These are phyloP conservation scores for Teratosphaeria pseudoeucalypti DNA, from an alignment of 2,329 filamentous ascomycete genomes.

Conservation along the genomic window DNA sequence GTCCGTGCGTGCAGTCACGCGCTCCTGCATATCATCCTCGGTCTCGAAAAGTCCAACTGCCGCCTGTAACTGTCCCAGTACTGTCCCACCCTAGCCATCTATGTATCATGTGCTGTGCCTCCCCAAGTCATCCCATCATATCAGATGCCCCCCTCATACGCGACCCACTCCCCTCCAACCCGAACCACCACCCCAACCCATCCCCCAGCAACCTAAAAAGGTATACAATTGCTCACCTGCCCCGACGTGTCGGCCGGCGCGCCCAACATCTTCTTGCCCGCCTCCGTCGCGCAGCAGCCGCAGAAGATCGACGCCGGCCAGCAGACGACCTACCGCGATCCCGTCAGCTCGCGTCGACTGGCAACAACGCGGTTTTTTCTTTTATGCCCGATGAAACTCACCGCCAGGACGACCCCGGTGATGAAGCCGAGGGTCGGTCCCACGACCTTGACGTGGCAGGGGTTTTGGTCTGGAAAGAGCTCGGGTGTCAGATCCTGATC, in stretches of 20 bases:
- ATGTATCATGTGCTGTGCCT: too few relatives aligned
- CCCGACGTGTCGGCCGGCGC: constrained; percentile 24
- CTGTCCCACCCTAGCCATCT: too few relatives aligned
- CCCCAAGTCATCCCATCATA: too few relatives aligned
- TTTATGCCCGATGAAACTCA: constrained; percentile 5
- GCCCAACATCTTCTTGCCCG: constrained; percentile 20
- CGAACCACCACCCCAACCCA: too few relatives aligned
- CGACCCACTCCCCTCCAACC: too few relatives aligned
- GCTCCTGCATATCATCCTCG: neutral
- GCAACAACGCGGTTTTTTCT: too few relatives aligned
- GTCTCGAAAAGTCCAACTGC: neutral
- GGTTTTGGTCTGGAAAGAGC: constrained; percentile 22
- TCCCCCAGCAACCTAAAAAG: constrained; percentile 13
- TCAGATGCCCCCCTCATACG: too few relatives aligned
- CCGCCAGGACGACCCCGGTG: constrained; percentile 23
- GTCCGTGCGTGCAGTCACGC: too few relatives aligned
- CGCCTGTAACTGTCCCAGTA: too few relatives aligned
- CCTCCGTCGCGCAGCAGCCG: constrained; percentile 27
- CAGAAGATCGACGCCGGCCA: constrained; percentile 29
- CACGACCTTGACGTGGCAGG: constrained; percentile 29
- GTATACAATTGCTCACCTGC: constrained; percentile 24
- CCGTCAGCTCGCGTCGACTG: too few relatives aligned
- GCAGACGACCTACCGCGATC: constrained; percentile 20
- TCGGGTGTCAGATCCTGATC: neutral
- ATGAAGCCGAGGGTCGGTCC: constrained; percentile 29